Evolutionary conservation across 495 filamentous ascomycete species (phyloP), one percentile per base, ranked within the genome.

Genomic region (Hypoxylon subgilvum): DNA sequence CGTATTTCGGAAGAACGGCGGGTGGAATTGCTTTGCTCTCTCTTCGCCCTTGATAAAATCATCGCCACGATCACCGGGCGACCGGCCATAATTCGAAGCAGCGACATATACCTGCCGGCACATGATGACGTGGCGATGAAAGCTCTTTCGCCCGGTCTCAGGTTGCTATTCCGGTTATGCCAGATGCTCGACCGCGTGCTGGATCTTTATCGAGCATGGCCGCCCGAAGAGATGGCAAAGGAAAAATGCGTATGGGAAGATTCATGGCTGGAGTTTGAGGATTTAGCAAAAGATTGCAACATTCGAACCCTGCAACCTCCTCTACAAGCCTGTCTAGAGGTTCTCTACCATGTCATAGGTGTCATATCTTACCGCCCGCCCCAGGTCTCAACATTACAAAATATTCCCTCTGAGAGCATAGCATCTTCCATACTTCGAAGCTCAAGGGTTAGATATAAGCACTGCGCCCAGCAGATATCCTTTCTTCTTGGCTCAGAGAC

Each of bases 21-120:
- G 18, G 57, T 51, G 10, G 69, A 63, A 27, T 58, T 86, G 3
- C 82, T 85, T 47, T 87, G 83, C 75, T 79, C 78, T 44, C 65
- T 87, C n/a, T 86, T 81, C 79, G 76, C 77, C 16, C 66, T 87
- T 25, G 84, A 87, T 52, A 81, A 82, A 52, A 73, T 83, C 56
- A 82, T 82, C 61, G 82, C 81, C 18, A 75, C 74, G 41, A 79
- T 83, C 38, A 78, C 80, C 41, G 82, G 81, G 18, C 73, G 83
- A 4, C 82, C 83, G 3, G 68, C 84, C n/a, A 58, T 83, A 13
- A 69, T 86, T 60, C 74, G 78, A 27, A 82, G 21, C 9, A 86
- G 36, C 70, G 76, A 40, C 79, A 85, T 66, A 78, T 83, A 52
- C 76, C 77, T 43, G 66, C 77, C 34, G 57, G 69, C 72, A 6